Percentiles rank a stretch among this genome's conserved stretches.
Evolutionary conservation across 1,139 yeast species (phyloP).

Genomic region (Saccharomyces pastorianus): DNA sequence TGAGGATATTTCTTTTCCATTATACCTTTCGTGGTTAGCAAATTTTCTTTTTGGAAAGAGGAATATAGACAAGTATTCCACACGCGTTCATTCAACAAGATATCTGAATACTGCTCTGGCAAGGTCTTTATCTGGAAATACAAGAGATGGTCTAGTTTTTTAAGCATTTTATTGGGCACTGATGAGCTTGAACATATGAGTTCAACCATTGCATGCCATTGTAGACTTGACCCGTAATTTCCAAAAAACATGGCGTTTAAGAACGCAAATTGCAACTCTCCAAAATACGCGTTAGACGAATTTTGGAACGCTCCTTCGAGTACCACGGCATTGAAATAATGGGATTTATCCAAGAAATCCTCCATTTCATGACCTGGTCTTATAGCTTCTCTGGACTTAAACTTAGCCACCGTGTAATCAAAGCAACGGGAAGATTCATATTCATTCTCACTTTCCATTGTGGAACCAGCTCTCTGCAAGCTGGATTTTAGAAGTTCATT

Average conservation of each 20-base stretch:
- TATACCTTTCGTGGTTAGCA: constrained; percentile 7
- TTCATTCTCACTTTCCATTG: constrained; percentile 22
- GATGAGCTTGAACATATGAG: constrained; percentile 30
- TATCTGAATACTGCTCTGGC: constrained; percentile 36
- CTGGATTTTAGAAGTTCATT: constrained; percentile 30
- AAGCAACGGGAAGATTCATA: constrained; percentile 24
- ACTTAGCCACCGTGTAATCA: constrained; percentile 33
- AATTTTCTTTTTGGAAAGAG: constrained; percentile 9
- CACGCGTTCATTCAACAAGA: constrained; percentile 24
- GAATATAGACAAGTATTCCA: constrained; percentile 14
- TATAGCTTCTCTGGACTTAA: constrained; percentile 33
- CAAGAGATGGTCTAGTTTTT: constrained; percentile 27
- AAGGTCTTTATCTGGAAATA: constrained; percentile 30
- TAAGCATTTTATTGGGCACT: constrained; percentile 14
- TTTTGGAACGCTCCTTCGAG: constrained; percentile 18
- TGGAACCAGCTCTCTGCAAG: constrained; percentile 18
- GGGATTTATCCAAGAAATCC: constrained; percentile 38
- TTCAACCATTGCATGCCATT: constrained; percentile 38
- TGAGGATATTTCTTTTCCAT: constrained; percentile 4
- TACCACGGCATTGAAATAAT: constrained; percentile 35
- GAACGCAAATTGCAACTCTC: constrained; percentile 38
- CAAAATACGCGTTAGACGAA: constrained; percentile 25
- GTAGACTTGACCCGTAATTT: constrained; percentile 39
- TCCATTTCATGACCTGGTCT: constrained; percentile 32
- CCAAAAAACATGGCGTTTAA: constrained; percentile 35